Percentiles rank a stretch among this genome's conserved stretches.
Conservation (phyloP, 2,329 filamentous ascomycete species). For the Pseudopyrenochaeta lycopersici region DNA sequence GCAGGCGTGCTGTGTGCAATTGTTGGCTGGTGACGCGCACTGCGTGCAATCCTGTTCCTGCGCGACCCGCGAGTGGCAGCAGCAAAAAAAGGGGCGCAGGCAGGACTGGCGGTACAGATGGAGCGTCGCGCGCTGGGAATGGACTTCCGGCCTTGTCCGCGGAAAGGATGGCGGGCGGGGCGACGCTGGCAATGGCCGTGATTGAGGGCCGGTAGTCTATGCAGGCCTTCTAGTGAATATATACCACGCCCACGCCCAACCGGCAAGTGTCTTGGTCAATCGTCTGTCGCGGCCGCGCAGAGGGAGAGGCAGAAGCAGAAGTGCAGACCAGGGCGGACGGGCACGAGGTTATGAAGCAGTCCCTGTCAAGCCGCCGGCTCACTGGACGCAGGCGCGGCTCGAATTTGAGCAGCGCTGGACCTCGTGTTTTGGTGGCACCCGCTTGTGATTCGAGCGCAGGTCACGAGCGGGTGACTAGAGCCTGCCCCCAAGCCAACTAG, state of each 20-base stretch:
- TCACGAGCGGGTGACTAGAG: constrained; percentile 21
- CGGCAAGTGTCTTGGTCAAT: not conserved
- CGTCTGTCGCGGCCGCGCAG: constrained; percentile 8
- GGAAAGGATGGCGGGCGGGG: constrained; percentile 26
- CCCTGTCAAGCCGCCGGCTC: constrained; percentile 11
- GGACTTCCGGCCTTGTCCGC: constrained; percentile 20
- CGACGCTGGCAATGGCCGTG: constrained; percentile 21
- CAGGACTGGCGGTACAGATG: constrained; percentile 44
- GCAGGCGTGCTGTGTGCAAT: constrained; percentile 25
- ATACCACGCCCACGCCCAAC: not conserved
- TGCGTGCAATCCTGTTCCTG: constrained; percentile 24
- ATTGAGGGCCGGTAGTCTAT: constrained; percentile 20
- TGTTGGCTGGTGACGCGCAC: constrained; percentile 35
- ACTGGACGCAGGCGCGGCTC: constrained; percentile 28
- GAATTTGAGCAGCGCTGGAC: constrained; percentile 21
- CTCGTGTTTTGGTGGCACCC: constrained; percentile 26
- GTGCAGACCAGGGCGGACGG: not conserved
- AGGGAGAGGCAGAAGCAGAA: constrained; percentile 4
- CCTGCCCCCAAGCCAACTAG: constrained; percentile 13
- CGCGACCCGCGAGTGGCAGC: constrained; percentile 14
- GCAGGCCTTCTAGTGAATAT: constrained; percentile 20
- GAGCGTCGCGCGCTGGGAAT: constrained; percentile 33
- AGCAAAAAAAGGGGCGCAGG: constrained; percentile 24
- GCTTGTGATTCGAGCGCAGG: constrained; percentile 24
- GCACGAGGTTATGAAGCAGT: constrained; percentile 7